A percentile compares a stretch with the other conserved stretches of the same genome.
Conservation (phyloP, 2,329 filamentous ascomycete genomes). For the Cercospora janseana region DNA sequence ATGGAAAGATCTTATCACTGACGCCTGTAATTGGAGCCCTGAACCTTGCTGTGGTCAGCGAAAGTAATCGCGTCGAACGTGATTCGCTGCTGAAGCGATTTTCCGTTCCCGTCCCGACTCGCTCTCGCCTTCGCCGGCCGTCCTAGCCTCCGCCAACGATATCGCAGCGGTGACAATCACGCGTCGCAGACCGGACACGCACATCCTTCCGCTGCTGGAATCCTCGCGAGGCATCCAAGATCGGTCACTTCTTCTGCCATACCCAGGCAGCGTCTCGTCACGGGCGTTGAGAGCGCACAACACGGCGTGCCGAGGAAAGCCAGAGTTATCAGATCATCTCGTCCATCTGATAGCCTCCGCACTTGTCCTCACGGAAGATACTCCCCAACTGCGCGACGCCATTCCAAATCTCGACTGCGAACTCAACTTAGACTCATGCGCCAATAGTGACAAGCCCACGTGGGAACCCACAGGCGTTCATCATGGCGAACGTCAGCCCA, state of each 20-base stretch:
- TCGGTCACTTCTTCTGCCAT: conserved; percentile 1
- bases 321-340: conserved; percentile 19
- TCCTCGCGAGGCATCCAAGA: neutral
- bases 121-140: neutral
- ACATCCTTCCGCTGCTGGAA: neutral
- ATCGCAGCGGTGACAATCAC: conserved; percentile 7
- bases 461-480: neutral
- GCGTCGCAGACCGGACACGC: neutral
- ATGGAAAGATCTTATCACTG: neutral
- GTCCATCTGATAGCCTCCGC: conserved; percentile 24
- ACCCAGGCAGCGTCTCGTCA: neutral
- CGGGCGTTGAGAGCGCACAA: neutral
- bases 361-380: conserved; percentile 7
- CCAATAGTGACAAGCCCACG: conserved; percentile 10
- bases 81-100: conserved; percentile 4
- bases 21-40: neutral
- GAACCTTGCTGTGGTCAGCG: neutral
- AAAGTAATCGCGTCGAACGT: neutral
- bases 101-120: neutral
- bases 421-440: conserved; percentile 14
- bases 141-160: conserved; percentile 5
- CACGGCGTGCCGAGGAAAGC: neutral
- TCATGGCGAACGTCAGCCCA: conserved; percentile 20
- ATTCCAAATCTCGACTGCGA: neutral
- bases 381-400: neutral